Evolutionary conservation across 345 rosid genomes (phyloP).

Genomic region (Eucalyptus cloeziana): DNA sequence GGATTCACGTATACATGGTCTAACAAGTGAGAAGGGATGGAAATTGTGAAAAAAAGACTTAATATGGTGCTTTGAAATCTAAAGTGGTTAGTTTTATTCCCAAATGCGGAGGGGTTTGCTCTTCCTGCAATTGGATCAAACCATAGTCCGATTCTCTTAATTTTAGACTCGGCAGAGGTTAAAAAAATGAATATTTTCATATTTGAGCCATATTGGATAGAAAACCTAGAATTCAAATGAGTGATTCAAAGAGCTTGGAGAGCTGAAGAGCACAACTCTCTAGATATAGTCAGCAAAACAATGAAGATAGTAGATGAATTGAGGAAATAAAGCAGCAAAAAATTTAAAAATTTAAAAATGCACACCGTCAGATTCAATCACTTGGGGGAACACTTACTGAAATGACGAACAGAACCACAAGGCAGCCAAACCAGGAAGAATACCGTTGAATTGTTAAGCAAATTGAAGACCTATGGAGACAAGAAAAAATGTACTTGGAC

Average conservation of each 20-base stretch:
- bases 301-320: background rate
- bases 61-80: background rate
- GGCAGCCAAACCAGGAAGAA: fast-evolving
- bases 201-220: background rate
- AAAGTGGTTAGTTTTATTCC: no score
- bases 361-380: background rate
- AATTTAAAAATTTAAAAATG: background rate
- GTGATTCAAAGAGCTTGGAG: background rate
- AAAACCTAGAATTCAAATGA: background rate
- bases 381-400: no score
- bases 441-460: fast-evolving
- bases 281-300: background rate
- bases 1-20: background rate
- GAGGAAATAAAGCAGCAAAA: no score
- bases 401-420: no score
- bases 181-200: background rate
- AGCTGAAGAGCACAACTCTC: no score
- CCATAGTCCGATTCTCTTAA: no score
- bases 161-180: background rate
- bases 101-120: no score
- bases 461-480: no score
- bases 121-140: no score
- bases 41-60: background rate
- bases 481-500: no score
- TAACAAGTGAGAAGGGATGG: no score